Conservation (phyloP, 2,329 filamentous ascomycete species). For the Dactylonectria macrodidyma region DNA sequence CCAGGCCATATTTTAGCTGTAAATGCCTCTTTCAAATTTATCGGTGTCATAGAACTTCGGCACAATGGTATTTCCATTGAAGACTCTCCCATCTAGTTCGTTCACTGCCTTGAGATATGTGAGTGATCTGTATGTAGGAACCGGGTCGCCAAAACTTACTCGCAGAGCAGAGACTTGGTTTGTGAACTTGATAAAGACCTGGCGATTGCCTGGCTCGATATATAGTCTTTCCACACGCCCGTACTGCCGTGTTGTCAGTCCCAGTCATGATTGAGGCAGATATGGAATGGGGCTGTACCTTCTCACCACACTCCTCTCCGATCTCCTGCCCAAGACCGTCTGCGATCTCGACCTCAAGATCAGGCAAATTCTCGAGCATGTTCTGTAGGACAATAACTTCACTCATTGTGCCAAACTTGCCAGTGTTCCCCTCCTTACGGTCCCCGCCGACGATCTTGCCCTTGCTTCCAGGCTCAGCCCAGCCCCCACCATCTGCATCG, state of each 20-base stretch:
- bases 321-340: slow-evolving; percentile 90
- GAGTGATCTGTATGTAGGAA: background rate
- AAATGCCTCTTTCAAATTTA: slow-evolving; percentile 81
- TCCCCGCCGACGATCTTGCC: slow-evolving; percentile 87
- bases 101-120: slow-evolving; percentile 79
- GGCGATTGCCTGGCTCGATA: slow-evolving; percentile 74
- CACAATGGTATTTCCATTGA: slow-evolving; percentile 88
- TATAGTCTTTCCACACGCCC: slow-evolving; percentile 86
- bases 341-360: slow-evolving; percentile 84
- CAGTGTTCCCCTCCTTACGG: slow-evolving; percentile 60
- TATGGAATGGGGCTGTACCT: slow-evolving; percentile 61
- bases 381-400: slow-evolving; percentile 86
- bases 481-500: slow-evolving; percentile 85
- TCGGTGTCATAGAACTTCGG: slow-evolving; percentile 87
- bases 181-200: slow-evolving; percentile 95
- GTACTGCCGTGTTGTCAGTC: slow-evolving; percentile 68
- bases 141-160: slow-evolving; percentile 65
- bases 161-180: slow-evolving; percentile 86
- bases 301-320: slow-evolving; percentile 90
- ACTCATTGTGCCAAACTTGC: slow-evolving; percentile 80
- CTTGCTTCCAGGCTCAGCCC: slow-evolving; percentile 76
- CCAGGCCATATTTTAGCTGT: slow-evolving; percentile 43
- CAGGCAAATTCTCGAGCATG: slow-evolving; percentile 87
- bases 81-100: slow-evolving; percentile 87
- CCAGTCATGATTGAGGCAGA: background rate